Conservation (phyloP, 768 basidiomycete genomes). For the Podaxis sp. region DNA sequence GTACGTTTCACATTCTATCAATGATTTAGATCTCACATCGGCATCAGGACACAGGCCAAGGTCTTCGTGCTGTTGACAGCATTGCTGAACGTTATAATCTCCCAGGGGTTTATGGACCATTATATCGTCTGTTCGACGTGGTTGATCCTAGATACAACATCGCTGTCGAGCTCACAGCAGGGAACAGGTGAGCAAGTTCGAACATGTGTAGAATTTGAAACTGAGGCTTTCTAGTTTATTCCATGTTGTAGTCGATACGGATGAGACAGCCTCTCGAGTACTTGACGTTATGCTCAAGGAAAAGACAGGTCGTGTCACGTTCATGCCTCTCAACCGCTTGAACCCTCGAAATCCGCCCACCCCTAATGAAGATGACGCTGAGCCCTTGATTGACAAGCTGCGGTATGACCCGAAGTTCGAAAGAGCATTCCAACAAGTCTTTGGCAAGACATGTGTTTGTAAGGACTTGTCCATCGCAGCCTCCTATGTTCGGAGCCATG, state of each 20-base stretch:
- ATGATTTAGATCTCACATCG: not conserved
- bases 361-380: constrained; percentile 73
- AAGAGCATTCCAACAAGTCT: constrained; percentile 95
- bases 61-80: constrained; percentile 81
- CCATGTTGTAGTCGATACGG: constrained; percentile 97
- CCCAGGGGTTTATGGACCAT: constrained; percentile 87
- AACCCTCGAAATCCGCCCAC: constrained; percentile 67
- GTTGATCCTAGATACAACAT: constrained; percentile 86
- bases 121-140: constrained; percentile 93
- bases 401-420: constrained; percentile 66
- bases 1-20: constrained; percentile 37
- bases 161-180: constrained; percentile 92
- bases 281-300: constrained; percentile 93
- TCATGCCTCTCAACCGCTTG: constrained; percentile 97
- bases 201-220: not conserved
- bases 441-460: constrained; percentile 96
- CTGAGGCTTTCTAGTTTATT: constrained; percentile 63
- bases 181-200: constrained; percentile 68
- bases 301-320: constrained; percentile 92
- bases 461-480: constrained; percentile 90
- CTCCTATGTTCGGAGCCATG: constrained; percentile 91
- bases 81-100: constrained; percentile 77
- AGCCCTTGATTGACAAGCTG: constrained; percentile 82
- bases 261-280: constrained; percentile 88
- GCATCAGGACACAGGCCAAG: constrained; percentile 82